A percentile compares a stretch with the other conserved stretches of the same genome.
Evolutionary conservation across 768 basidiomycete genomes (phyloP).

Genomic region (Coprinopsis strossmayeri): DNA sequence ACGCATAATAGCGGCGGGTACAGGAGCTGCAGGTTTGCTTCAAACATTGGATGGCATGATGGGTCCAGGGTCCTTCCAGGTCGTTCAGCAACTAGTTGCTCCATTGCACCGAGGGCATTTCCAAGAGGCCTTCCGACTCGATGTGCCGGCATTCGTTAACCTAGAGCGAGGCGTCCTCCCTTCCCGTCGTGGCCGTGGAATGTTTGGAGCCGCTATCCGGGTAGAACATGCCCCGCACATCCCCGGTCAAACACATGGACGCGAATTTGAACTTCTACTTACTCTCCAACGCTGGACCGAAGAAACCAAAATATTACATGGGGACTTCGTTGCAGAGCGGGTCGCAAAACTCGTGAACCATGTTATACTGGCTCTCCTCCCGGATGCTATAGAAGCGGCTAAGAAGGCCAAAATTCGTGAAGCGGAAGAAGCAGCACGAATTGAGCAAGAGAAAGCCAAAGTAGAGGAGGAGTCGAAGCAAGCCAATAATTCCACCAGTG

Average conservation of each 20-base stretch:
- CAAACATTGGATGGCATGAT: slow-evolving; percentile 79
- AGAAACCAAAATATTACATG: slow-evolving; percentile 77
- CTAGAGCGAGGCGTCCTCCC: slow-evolving; percentile 49
- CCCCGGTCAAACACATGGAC: slow-evolving; percentile 37
- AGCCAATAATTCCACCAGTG: slow-evolving; percentile 16
- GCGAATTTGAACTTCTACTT: slow-evolving; percentile 70
- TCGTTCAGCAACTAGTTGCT: slow-evolving; percentile 77
- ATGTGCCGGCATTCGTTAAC: slow-evolving; percentile 62
- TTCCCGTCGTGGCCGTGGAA: slow-evolving; percentile 38
- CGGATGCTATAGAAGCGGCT: slow-evolving; percentile 66
- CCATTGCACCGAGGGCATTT: slow-evolving; percentile 37
- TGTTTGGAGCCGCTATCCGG: slow-evolving; percentile 51
- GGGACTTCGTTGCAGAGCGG: slow-evolving; percentile 65
- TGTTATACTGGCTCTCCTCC: slow-evolving; percentile 66
- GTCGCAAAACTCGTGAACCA: slow-evolving; percentile 64
- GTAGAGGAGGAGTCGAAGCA: slow-evolving; percentile 28
- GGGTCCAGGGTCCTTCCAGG: slow-evolving; percentile 73
- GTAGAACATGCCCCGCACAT: slow-evolving; percentile 49
- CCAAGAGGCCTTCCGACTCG: slow-evolving; percentile 68
- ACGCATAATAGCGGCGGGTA: slow-evolving; percentile 37
- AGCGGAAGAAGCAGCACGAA: slow-evolving; percentile 43
- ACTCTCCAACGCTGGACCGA: slow-evolving; percentile 88
- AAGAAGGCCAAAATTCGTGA: slow-evolving; percentile 51
- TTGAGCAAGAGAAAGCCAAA: slow-evolving; percentile 26
- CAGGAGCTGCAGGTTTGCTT: slow-evolving; percentile 51